Evolutionary conservation across 2,329 filamentous ascomycete species (phyloP).

Genomic region (Talaromyces amestolkiae): DNA sequence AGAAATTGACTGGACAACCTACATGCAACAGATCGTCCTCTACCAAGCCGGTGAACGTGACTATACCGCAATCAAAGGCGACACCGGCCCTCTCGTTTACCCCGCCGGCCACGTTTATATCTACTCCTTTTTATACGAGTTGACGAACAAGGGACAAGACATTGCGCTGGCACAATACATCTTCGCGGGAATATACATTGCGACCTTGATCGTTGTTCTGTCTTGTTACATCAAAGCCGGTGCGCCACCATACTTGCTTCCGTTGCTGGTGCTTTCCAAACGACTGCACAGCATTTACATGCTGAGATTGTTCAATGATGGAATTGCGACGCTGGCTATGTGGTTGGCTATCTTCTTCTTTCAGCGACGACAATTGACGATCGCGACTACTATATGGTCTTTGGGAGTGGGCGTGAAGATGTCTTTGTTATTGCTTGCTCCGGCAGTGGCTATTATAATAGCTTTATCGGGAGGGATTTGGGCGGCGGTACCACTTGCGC

Average conservation of each 20-base stretch:
- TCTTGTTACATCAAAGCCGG: conserved; percentile 62
- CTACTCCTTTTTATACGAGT: conserved; percentile 73
- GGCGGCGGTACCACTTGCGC: conserved; percentile 64
- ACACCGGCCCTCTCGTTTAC: conserved; percentile 91
- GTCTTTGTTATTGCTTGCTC: conserved; percentile 78
- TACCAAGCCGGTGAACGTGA: conserved; percentile 82
- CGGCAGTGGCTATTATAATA: conserved; percentile 73
- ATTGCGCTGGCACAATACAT: conserved; percentile 78
- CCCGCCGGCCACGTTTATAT: conserved; percentile 91
- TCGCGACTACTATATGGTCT: conserved; percentile 71
- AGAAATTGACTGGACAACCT: conserved; percentile 95
- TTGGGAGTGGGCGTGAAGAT: conserved; percentile 91
- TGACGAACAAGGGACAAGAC: conserved; percentile 73
- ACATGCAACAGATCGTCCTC: conserved; percentile 88
- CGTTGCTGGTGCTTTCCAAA: conserved; percentile 83
- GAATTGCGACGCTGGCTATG: conserved; percentile 78
- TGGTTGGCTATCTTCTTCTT: conserved; percentile 78
- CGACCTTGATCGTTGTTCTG: conserved; percentile 73
- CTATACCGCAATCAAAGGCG: conserved; percentile 80
- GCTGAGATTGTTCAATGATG: conserved; percentile 92
- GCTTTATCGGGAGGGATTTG: conserved; percentile 69
- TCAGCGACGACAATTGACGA: conserved; percentile 70
- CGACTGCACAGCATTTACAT: conserved; percentile 91
- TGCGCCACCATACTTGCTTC: conserved; percentile 78
- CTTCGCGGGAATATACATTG: conserved; percentile 77